Base-by-base conservation (phyloP, 805 yeast species). In the Candida piceae region DNA sequence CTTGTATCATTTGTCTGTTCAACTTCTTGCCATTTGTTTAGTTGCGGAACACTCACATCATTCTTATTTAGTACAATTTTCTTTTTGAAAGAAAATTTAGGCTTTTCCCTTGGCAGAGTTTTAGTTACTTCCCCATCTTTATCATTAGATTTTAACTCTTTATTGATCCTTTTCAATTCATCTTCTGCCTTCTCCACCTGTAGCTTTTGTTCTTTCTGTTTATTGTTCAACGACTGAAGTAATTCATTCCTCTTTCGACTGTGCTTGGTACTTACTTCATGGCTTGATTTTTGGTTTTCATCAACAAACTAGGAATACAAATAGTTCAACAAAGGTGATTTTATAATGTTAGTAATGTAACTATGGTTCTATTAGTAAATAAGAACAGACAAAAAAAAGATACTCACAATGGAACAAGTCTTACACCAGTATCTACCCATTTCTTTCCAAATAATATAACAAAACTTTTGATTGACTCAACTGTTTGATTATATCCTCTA, bases 181-280 rank as follows among this genome's bases (percentile, higher is more conserved):
- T 23, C 41, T 21, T 45, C 46, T 1, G 51, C 57, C 30, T 40
- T 31, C 20, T 34, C 38, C 23, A 34, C 38, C 31, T 37, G 40
- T 13, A 36, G 32, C 17, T 44, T 42, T 16, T 44, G 33, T 7
- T 51, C 45, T 23, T 42, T 42, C 34, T 58, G 58, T 33, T 48
- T 41, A 4, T 47, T 36, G 20, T 58, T 61, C 17, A 65, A 46
- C 10, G 46, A 47, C 6, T 40, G 34, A 4, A 66, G 39, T 8
- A 51, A 46, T 15, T 50, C 41, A 21, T 38, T 36, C 3, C 53
- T 41, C 7, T 46, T 44, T 2, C 27, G 19, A 39, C 53, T 57
- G 41, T 66, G 72, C 29, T 53, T 57, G 4, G 46, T 18, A 5
- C 64, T 55, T 5, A 48, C 38, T 35, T 64, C 69, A 46, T 66